Evolutionary conservation across 345 rosid genomes (phyloP), one percentile per base, ranked within the genome.

Genomic region (Populus deltoides): DNA sequence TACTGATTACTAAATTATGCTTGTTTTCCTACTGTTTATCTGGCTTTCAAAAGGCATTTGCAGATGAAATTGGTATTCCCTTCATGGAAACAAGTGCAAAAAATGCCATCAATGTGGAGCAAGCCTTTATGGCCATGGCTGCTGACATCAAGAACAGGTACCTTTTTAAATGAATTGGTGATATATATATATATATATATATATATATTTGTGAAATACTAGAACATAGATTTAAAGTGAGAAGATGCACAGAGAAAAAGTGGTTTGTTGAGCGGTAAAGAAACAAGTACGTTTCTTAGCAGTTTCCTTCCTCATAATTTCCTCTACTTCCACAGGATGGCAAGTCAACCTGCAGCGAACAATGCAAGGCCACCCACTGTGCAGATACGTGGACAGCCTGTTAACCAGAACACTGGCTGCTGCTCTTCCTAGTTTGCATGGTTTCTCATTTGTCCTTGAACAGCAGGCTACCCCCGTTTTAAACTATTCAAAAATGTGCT

Each of bases 361-460:
- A 88, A 87, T 36, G 89, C 96, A 4, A 90, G 94, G 83, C 98
- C 96, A 53, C 91, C 98, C 36, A 93, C 97, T 0, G 99, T 95
- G 80, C 94, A 93, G 88, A 92, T 95, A 67, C 90, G 96, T 51
- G 99, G 99, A 72, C 97, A 93, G 83, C 96, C 97, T 8, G 93
- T 95, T 18, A 92, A 88, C 90, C 98, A 95, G 86, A 94, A 95
- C 78, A 77, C 92, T 7, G 96, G 99, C 65, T 93, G 99, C 90
- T 92, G 99, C 90, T 93, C 98, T 36, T 89, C 97, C 82, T 93
- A 80, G 81, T 72, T 22, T 63, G 59, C 49, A n/a, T 59, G 78
- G 75, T 63, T 41, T 45, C 73, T 35, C 49, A 47, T 16, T 59
- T 74, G 73, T 47, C 70, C 27, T 79, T 70, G 55, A 72, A 49